These are phyloP conservation scores for Eleusine indica DNA, from an alignment of 176 grass and related monocot species.

Conservation along the genomic window DNA sequence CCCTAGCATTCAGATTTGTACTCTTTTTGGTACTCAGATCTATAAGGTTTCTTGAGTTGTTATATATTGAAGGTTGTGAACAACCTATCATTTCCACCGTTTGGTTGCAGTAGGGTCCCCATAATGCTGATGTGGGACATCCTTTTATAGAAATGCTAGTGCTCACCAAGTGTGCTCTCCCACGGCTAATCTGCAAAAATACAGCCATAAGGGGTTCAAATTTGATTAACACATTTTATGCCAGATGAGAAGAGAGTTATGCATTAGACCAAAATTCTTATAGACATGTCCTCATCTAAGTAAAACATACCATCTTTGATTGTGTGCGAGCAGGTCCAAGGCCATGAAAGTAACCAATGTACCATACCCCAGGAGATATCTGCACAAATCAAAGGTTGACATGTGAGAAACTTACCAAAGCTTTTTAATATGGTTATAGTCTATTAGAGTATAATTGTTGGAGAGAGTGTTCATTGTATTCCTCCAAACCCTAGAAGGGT, in stretches of 20 bases:
- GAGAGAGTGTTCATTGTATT: too few relatives aligned
- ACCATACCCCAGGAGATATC: constrained; percentile 87
- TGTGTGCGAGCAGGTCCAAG: constrained; percentile 89
- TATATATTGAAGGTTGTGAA: constrained; percentile 65
- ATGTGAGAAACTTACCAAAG: constrained; percentile 17
- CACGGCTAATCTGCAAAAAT: constrained; percentile 80
- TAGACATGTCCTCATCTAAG: constrained; percentile 18
- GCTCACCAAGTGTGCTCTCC: constrained; percentile 66
- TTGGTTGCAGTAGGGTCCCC: constrained; percentile 80
- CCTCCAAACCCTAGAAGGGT: too few relatives aligned
- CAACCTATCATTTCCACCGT: constrained; percentile 73
- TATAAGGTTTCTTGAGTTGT: constrained; percentile 61
- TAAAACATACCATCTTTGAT: constrained; percentile 90
- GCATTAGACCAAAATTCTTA: background rate
- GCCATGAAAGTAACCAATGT: constrained; percentile 95
- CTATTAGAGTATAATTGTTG: constrained; percentile 1
- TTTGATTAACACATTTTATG: constrained; percentile 25
- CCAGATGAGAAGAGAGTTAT: constrained; percentile 15
- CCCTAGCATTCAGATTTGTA: constrained; percentile 27
- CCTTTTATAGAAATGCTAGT: constrained; percentile 69
- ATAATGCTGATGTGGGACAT: constrained; percentile 60
- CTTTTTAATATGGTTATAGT: constrained; percentile 1
- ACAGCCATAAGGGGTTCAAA: constrained; percentile 42
- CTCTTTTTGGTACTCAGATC: constrained; percentile 29
- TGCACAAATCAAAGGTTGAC: constrained; percentile 45